Evolutionary conservation across 129 eudicot genomes (phyloP).

Genomic region (Tagetes erecta): DNA sequence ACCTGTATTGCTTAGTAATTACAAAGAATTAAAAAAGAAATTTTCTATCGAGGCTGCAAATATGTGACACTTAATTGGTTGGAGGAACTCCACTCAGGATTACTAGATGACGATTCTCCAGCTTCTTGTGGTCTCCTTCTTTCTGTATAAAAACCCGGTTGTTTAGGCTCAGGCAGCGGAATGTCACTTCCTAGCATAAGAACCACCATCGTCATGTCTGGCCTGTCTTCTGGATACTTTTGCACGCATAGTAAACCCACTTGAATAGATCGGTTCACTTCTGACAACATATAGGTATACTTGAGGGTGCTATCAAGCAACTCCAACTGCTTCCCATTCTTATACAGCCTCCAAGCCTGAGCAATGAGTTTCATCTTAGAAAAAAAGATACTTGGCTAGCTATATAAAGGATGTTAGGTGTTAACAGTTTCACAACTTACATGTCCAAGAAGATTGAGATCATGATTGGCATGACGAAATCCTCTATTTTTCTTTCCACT

Average conservation of each 20-base stretch:
- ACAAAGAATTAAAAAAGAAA: neutral
- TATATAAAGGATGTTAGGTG: neutral
- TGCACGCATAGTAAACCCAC: constrained; percentile 52
- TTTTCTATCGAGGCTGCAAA: constrained; percentile 38
- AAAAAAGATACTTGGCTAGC: neutral
- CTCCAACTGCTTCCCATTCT: constrained; percentile 37
- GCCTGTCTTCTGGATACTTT: constrained; percentile 57
- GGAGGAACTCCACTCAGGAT: constrained; percentile 37
- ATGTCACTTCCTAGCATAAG: constrained; percentile 49
- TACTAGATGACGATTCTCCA: constrained; percentile 29
- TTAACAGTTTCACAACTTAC: constrained; percentile 34
- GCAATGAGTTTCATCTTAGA: neutral
- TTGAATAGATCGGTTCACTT: constrained; percentile 39
- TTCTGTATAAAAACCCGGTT: constrained; percentile 53
- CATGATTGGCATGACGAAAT: constrained; percentile 38
- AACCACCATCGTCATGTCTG: constrained; percentile 49
- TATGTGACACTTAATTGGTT: constrained; percentile 38
- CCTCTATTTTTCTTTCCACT: constrained; percentile 46
- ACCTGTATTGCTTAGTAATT: neutral
- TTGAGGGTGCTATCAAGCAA: constrained; percentile 35
- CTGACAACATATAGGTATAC: constrained; percentile 9
- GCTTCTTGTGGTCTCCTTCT: constrained; percentile 39
- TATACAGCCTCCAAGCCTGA: constrained; percentile 50
- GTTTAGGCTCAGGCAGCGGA: constrained; percentile 40
- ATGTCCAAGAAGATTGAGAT: constrained; percentile 53